Evolutionary conservation across 116 monocot genomes (phyloP), one percentile per base, ranked within the genome.

Genomic region (Phalaenopsis hybrid): DNA sequence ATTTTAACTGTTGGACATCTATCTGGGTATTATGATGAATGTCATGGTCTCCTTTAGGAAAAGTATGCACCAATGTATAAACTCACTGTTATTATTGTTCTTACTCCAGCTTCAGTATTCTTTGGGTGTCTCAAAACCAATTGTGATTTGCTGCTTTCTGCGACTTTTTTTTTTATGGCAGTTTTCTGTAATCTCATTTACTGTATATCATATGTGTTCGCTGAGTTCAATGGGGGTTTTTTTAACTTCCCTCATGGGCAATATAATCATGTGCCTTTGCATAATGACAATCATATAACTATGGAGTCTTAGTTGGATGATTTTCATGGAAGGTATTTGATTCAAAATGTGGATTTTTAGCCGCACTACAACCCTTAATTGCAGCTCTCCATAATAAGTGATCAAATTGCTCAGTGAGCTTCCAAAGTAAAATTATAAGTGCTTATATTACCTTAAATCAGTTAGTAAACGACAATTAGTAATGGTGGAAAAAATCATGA

Each of bases 131-230:
- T 61, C 21, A 61, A 61, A 46, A 21, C 17, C 9, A 61, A 8
- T 3, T n/a, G 21, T 21, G 9, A 50, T 50, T 50, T 61, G 0
- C 31, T 31, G 21, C 61, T 6, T 61, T 0, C 50, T 50, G 11
- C 11, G 5, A 10, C 18, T 7, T 61, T 21, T 61, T 61, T 61
- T n/a, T 61, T 3, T 6, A 31, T 61, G 6, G 20, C 61, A n/a
- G 18, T 61, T 61, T 61, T 61, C 20, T 61, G n/a, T 61, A 61
- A 50, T 50, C n/a, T 61, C 61, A 61, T 61, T 61, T 61, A 61
- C 61, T 61, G 1, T 21, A n/a, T n/a, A 21, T 61, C 61, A 61
- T 61, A 61, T 61, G 61, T 61, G 20, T 5, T 61, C n/a, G 17
- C 61, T 20, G 4, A 20, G 21, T 61, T 61, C 6, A n/a, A 0